These are phyloP conservation scores for Podosphaera fusca DNA, from an alignment of 2,329 filamentous ascomycete species.

Conservation along the genomic window DNA sequence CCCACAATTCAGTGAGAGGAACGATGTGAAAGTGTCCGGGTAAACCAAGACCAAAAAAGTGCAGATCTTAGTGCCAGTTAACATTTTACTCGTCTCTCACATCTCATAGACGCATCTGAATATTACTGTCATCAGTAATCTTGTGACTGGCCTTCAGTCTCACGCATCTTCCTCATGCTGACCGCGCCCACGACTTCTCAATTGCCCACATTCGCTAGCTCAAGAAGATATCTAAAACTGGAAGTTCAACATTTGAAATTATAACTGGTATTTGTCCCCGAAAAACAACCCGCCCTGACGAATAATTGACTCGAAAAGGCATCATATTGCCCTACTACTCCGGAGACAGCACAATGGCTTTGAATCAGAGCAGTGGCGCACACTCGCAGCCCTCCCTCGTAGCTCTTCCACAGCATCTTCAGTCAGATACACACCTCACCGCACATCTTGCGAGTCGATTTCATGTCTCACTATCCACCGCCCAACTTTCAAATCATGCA, in stretches of 20 bases:
- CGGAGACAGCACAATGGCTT: slow-evolving; percentile 1
- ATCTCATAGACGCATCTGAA: slow-evolving; percentile 32
- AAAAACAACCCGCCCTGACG: neutral
- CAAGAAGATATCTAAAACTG: neutral
- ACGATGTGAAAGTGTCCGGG: neutral
- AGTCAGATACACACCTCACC: slow-evolving; percentile 57
- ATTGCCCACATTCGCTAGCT: neutral
- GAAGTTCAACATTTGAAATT: neutral
- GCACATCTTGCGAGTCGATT: slow-evolving; percentile 73
- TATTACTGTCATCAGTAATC: neutral
- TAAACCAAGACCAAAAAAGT: neutral
- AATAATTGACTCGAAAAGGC: neutral
- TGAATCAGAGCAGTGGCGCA: slow-evolving; percentile 21
- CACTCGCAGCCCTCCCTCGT: slow-evolving; percentile 74
- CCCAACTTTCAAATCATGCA: slow-evolving; percentile 72
- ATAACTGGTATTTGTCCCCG: neutral
- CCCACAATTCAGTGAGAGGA: neutral
- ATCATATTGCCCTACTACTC: neutral
- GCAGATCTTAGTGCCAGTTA: neutral
- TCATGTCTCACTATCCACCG: slow-evolving; percentile 73
- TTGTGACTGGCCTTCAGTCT: neutral
- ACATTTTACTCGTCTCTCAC: slow-evolving; percentile 10
- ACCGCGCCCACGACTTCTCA: neutral
- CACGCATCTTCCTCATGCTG: neutral
- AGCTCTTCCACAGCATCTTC: slow-evolving; percentile 61